Conservation (phyloP, 1,139 yeast genomes). For the Scheffersomyces insectosa region DNA sequence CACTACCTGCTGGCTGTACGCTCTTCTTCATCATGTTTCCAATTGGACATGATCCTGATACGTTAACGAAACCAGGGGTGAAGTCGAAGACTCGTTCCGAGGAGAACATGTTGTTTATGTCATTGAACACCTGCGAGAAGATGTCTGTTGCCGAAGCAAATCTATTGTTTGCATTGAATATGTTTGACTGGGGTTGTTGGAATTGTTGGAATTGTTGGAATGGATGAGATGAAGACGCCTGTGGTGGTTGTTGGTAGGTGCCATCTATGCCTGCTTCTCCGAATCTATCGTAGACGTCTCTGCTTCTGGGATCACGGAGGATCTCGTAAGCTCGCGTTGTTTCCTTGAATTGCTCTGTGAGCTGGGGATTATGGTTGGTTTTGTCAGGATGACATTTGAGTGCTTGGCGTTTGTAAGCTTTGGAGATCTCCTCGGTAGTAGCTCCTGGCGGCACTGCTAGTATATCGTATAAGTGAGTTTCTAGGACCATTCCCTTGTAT, state of each 20-base stretch:
- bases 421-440: constrained; percentile 40
- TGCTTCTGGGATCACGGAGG: constrained; percentile 29
- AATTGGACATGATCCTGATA: background rate
- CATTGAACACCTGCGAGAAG: constrained; percentile 42
- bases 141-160: constrained; percentile 25
- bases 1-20: constrained; percentile 13
- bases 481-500: constrained; percentile 23
- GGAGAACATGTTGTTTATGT: constrained; percentile 34
- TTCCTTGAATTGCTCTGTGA: constrained; percentile 47
- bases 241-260: constrained; percentile 12
- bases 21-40: constrained; percentile 10
- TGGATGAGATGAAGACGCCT: background rate
- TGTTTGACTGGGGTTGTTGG: constrained; percentile 1
- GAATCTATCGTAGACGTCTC: constrained; percentile 38
- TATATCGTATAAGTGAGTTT: constrained; percentile 39
- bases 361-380: constrained; percentile 44
- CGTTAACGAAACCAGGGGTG: constrained; percentile 1
- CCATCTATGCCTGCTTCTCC: constrained; percentile 46
- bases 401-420: constrained; percentile 42
- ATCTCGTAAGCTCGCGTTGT: constrained; percentile 47
- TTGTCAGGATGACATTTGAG: constrained; percentile 50
- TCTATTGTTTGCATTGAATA: constrained; percentile 1
- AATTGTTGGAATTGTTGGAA: constrained; percentile 1
- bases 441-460: constrained; percentile 37
- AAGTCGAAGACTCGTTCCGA: constrained; percentile 3